phyloP scores from a whole-genome alignment of 441 rosid genomes.

The Pelargonium australe region DNA sequence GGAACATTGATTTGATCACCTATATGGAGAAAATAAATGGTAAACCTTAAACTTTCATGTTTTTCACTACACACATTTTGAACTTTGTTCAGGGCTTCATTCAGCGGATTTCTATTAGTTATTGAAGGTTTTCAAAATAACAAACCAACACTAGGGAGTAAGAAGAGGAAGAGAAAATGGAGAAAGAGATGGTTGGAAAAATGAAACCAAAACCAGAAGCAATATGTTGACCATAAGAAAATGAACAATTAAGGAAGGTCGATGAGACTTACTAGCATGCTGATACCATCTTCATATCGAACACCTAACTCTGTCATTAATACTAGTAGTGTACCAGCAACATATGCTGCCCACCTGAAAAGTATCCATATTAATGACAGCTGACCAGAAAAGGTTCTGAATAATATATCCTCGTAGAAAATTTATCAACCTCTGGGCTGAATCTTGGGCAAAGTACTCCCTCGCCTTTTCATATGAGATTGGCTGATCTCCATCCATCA shows the following conservation, averaged over 20 bases:
- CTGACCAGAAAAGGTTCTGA: slow-evolving; percentile 14
- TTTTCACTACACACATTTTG: not conserved
- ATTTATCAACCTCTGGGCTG: slow-evolving; percentile 76
- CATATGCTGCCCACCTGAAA: slow-evolving; percentile 98
- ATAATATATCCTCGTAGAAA: slow-evolving; percentile 8
- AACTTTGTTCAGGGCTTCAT: not conserved
- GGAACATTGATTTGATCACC: not conserved
- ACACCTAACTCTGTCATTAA: slow-evolving; percentile 90
- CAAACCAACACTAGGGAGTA: not conserved
- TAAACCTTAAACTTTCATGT: not conserved
- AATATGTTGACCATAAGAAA: not conserved
- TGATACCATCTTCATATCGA: slow-evolving; percentile 79
- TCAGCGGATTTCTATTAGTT: not conserved
- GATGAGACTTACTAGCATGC: slow-evolving; percentile 59
- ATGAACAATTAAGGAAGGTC: not conserved
- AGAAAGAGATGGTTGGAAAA: not conserved
- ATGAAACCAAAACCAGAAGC: not conserved
- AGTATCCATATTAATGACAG: slow-evolving; percentile 2
- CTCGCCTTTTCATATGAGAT: slow-evolving; percentile 86
- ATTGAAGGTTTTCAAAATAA: not conserved
- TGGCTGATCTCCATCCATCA: slow-evolving; percentile 77
- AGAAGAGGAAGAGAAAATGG: not conserved
- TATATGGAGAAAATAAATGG: not conserved
- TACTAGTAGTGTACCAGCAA: slow-evolving; percentile 93
- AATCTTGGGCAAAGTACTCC: slow-evolving; percentile 80